A percentile compares a stretch with the other conserved stretches of the same genome.
phyloP scores from a whole-genome alignment of 768 basidiomycete genomes.

The Paxillus ammoniavirescens region DNA sequence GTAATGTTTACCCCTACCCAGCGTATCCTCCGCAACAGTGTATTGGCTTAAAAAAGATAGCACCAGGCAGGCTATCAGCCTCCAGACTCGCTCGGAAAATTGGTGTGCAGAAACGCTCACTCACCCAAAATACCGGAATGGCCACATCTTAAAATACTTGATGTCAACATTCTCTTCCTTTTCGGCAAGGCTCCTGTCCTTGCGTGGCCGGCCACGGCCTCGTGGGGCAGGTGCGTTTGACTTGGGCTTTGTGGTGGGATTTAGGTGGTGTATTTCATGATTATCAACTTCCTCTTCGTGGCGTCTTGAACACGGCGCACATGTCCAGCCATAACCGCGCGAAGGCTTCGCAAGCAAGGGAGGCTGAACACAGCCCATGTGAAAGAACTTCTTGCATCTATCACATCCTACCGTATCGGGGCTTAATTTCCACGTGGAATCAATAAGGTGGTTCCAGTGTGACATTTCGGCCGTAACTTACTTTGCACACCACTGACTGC shows the following conservation, averaged over 20 bases:
- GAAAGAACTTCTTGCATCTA: conserved; percentile 90
- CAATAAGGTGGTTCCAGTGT: conserved; percentile 18
- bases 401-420: conserved; percentile 87
- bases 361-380: conserved; percentile 92
- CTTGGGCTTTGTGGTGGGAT: conserved; percentile 55
- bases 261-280: conserved; percentile 62
- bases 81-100: neutral
- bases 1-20: conserved; percentile 51
- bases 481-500: conserved; percentile 87
- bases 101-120: conserved; percentile 23
- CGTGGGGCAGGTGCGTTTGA: conserved; percentile 71
- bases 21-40: conserved; percentile 88
- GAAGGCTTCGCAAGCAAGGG: conserved; percentile 90
- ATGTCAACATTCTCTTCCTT: conserved; percentile 75
- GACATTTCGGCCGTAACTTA: conserved; percentile 38
- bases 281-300: conserved; percentile 86
- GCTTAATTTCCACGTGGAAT: conserved; percentile 41
- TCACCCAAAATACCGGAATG: conserved; percentile 96
- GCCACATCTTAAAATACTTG: conserved; percentile 90
- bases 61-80: conserved; percentile 14
- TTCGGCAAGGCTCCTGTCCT: conserved; percentile 70
- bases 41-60: conserved; percentile 56
- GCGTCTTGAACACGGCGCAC: conserved; percentile 84
- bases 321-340: conserved; percentile 96
- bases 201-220: conserved; percentile 74